Conservation (phyloP, 2,329 filamentous ascomycete species). For the Hymenoscyphus fructigenus region DNA sequence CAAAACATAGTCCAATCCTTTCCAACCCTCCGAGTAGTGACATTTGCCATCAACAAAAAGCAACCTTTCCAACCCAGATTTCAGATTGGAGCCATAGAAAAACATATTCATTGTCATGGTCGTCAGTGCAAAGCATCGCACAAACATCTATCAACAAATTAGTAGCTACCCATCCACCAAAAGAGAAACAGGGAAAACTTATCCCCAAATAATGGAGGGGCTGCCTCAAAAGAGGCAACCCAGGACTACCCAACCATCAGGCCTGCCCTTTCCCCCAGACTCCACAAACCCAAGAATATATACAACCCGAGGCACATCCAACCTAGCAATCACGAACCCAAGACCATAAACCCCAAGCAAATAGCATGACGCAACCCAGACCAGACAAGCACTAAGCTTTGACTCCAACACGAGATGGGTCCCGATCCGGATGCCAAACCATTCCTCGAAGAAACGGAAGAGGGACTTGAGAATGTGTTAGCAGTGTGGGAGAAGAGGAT, state of each 20-base stretch:
- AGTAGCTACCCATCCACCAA: conserved; percentile 5
- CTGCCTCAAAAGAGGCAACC: conserved; percentile 33
- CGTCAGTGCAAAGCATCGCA: too few species aligned
- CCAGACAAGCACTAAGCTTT: conserved; percentile 87
- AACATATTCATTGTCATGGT: too few species aligned
- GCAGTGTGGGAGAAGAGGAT: conserved; percentile 22
- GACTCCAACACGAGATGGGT: conserved; percentile 92
- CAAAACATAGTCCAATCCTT: too few species aligned
- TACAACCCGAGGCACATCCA: conserved; percentile 20
- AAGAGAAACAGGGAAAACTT: conserved; percentile 24
- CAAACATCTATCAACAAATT: neutral
- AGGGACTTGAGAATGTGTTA: conserved; percentile 20
- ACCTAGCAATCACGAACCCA: conserved; percentile 15
- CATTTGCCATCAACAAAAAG: too few species aligned
- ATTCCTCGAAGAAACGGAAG: conserved; percentile 15
- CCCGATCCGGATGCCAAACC: conserved; percentile 47
- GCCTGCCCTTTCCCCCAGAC: conserved; percentile 29
- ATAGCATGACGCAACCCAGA: conserved; percentile 27
- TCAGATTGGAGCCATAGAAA: too few species aligned
- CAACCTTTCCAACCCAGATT: too few species aligned
- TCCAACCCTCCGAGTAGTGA: too few species aligned
- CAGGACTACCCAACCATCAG: conserved; percentile 34
- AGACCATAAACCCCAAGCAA: conserved; percentile 19
- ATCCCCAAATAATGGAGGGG: conserved; percentile 37
- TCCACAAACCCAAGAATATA: conserved; percentile 5